Evolutionary conservation across 2,329 filamentous ascomycete species (phyloP).

Genomic region (Exophiala spinifera): DNA sequence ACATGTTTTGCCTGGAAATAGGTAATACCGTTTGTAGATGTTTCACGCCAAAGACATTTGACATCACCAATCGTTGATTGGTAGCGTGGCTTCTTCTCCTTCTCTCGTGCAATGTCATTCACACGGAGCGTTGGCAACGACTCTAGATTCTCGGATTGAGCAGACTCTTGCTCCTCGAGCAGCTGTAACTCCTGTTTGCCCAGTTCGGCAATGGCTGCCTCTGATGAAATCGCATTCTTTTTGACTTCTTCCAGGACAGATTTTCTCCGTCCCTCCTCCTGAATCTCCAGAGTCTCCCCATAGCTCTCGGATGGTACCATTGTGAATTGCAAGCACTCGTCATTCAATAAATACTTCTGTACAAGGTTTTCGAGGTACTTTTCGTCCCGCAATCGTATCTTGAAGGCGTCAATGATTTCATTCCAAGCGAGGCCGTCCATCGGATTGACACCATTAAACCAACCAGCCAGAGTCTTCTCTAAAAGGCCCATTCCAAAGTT

Average conservation of each 20-base stretch:
- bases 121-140: slow-evolving; percentile 86
- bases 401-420: slow-evolving; percentile 78
- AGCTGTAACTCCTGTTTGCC: slow-evolving; percentile 76
- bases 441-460: slow-evolving; percentile 94
- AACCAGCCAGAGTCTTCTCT: slow-evolving; percentile 81
- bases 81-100: slow-evolving; percentile 68
- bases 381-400: slow-evolving; percentile 65
- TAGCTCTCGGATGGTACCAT: slow-evolving; percentile 84
- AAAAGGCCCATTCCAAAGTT: slow-evolving; percentile 90
- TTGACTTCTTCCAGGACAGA: slow-evolving; percentile 53
- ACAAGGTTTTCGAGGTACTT: slow-evolving; percentile 80
- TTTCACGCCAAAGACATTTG: slow-evolving; percentile 83
- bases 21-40: slow-evolving; percentile 90
- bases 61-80: slow-evolving; percentile 58
- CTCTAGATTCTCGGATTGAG: slow-evolving; percentile 78
- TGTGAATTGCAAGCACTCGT: slow-evolving; percentile 84
- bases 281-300: slow-evolving; percentile 67
- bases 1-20: slow-evolving; percentile 90
- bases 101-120: slow-evolving; percentile 78
- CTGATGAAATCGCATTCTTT: slow-evolving; percentile 65
- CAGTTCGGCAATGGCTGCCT: slow-evolving; percentile 68
- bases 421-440: slow-evolving; percentile 92
- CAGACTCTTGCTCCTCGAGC: slow-evolving; percentile 76
- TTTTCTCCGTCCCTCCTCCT: slow-evolving; percentile 72
- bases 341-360: slow-evolving; percentile 85